These are phyloP conservation scores for Beauveria sp. DNA, from an alignment of 2,329 filamentous ascomycete genomes.

Conservation along the genomic window DNA sequence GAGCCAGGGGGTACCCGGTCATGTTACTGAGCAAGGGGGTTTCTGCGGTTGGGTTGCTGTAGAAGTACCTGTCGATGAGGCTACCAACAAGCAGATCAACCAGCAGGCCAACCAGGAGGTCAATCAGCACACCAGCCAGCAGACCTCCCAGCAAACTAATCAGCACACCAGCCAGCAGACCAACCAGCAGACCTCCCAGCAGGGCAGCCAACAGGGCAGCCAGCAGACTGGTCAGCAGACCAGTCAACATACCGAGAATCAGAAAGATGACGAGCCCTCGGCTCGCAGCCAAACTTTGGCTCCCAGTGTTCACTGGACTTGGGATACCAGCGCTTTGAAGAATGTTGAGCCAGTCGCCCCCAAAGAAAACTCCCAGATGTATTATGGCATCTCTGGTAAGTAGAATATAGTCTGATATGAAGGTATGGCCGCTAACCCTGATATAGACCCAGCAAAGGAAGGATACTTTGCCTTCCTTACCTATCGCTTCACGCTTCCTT, in stretches of 20 bases:
- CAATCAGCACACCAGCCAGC: too few species aligned
- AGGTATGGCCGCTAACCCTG: not conserved
- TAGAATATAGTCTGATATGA: too few species aligned
- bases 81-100: not conserved
- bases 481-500: conserved; percentile 21
- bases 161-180: not conserved
- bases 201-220: not conserved
- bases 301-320: conserved; percentile 19
- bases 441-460: conserved; percentile 16
- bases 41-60: not conserved
- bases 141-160: too few species aligned
- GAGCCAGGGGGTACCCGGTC: not conserved
- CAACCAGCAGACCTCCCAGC: too few species aligned
- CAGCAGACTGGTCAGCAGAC: not conserved
- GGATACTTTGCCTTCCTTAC: conserved; percentile 21
- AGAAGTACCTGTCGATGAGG: not conserved
- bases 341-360: conserved; percentile 20
- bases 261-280: not conserved
- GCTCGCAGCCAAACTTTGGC: not conserved
- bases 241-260: too few species aligned
- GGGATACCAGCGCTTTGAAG: conserved; percentile 16
- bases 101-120: not conserved
- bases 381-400: conserved; percentile 18
- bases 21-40: not conserved
- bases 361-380: conserved; percentile 17